Evolutionary conservation across 208 protist species (phyloP), one percentile per base, ranked within the genome.

Genomic region (Leishmania amazonensis): DNA sequence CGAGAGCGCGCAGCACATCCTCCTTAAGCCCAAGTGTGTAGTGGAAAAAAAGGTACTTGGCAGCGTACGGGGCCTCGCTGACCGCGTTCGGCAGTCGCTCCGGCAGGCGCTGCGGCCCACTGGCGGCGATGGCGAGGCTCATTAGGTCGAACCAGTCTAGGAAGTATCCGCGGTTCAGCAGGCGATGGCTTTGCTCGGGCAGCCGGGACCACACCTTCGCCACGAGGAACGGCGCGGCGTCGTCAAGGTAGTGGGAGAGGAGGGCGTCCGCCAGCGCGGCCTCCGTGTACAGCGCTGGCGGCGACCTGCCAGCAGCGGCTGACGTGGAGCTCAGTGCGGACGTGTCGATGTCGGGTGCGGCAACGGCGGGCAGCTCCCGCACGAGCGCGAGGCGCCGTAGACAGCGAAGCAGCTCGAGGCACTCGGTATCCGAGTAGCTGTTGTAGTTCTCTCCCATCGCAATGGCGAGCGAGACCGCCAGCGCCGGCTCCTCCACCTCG

Each of bases 121-220:
- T 81, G 53, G 92, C 51, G 72, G 95, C 95, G 47, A 96, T 75
- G 57, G 95, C 88, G 13, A 97, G 87, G 8, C 83, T 70, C n/a
- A 96, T 64, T 42, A 96, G 74, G 79, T 97, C 95, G 24, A 95
- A 79, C 87, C 90, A 91, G 79, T 97, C 95, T 9, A 97, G 90
- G 78, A 90, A 91, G 77, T 91, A 88, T 9, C 87, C 85, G 13
- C 83, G 85, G 35, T 85, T 82, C 49, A 89, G 87, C 28, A 97
- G 87, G 38, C 84, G 88, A 28, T 83, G 81, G 64, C 85, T 89
- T 70, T 95, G 91, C 81, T 97, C 93, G 5, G 95, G 95, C 64
- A 97, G 78, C 7, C 87, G 88, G 5, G 88, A 85, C 93, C 95
- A 97, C 47, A 97, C 90, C 75, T 90, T 94, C 42, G 89, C 83